A percentile compares a stretch with the other conserved stretches of the same genome.
Conservation (phyloP, 139 green algal species). For the Zygnema cylindricum region DNA sequence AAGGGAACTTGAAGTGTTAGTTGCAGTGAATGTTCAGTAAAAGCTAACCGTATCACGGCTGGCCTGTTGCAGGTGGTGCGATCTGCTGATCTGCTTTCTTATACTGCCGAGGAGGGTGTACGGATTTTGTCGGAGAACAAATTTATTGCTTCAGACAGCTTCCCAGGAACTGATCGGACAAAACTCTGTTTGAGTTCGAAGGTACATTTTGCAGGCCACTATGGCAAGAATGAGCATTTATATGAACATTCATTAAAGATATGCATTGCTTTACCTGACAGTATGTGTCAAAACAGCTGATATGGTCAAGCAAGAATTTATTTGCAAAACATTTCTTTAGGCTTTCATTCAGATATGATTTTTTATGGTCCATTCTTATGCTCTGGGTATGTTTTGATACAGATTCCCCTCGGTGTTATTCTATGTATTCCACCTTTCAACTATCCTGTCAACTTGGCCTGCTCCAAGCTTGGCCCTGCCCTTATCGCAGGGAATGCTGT, state of each 20-base stretch:
- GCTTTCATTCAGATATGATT: background rate
- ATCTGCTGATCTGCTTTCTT: constrained; percentile 88
- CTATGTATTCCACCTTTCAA: constrained; percentile 97
- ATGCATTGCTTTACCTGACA: too few species aligned
- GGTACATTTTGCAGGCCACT: too few species aligned
- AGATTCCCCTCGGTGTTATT: constrained; percentile 90
- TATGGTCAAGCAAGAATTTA: too few species aligned
- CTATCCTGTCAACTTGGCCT: constrained; percentile 95
- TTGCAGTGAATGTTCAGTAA: background rate
- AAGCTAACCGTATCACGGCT: too few species aligned
- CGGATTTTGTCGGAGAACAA: constrained; percentile 83
- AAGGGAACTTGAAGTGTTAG: background rate
- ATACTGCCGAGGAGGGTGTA: constrained; percentile 92
- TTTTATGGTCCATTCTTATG: background rate
- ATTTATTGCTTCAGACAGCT: constrained; percentile 86
- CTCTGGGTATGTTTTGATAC: too few species aligned
- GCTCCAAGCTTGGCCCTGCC: constrained; percentile 92
- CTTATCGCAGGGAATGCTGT: constrained; percentile 96
- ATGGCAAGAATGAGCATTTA: too few species aligned
- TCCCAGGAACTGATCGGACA: constrained; percentile 86
- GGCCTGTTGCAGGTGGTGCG: constrained; percentile 66
- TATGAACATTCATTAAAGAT: too few species aligned
- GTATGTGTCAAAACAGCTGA: too few species aligned
- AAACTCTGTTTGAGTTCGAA: constrained; percentile 86
- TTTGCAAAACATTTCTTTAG: background rate